Evolutionary conservation across 2,329 filamentous ascomycete genomes (phyloP).

Genomic region (Diaporthe eres): DNA sequence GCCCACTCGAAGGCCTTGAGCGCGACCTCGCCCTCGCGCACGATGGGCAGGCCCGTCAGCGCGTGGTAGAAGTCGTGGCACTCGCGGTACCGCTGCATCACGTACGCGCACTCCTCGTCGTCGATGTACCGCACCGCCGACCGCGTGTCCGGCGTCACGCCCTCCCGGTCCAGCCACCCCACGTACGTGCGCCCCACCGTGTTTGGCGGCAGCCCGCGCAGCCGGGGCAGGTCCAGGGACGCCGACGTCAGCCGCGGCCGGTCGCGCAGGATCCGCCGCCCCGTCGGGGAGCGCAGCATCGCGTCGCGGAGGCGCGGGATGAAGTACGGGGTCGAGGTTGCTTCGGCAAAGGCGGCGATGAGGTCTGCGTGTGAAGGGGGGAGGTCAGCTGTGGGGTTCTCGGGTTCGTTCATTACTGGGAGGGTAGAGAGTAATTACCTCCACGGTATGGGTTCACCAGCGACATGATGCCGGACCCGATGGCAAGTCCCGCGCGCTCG

Average conservation of each 20-base stretch:
- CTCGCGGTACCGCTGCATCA: constrained; percentile 98
- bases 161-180: constrained; percentile 92
- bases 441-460: constrained; percentile 84
- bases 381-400: constrained; percentile 15
- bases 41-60: constrained; percentile 88
- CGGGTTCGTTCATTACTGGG: neutral
- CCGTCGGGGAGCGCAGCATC: constrained; percentile 88
- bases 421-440: constrained; percentile 61
- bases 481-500: constrained; percentile 80
- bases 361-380: constrained; percentile 72
- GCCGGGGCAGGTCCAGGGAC: constrained; percentile 73
- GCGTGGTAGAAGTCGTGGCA: constrained; percentile 99
- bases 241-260: constrained; percentile 90
- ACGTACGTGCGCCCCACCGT: constrained; percentile 88
- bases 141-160: constrained; percentile 92
- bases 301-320: constrained; percentile 90
- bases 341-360: constrained; percentile 93
- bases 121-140: constrained; percentile 89
- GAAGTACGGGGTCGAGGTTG: constrained; percentile 95
- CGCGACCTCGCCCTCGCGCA: constrained; percentile 97
- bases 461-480: constrained; percentile 74
- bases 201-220: constrained; percentile 80
- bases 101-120: constrained; percentile 95
- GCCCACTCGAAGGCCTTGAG: constrained; percentile 98
- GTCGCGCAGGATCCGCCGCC: constrained; percentile 90